phyloP scores from a whole-genome alignment of 352 stramenopile genomes.

The Phytophthora colocasiae region DNA sequence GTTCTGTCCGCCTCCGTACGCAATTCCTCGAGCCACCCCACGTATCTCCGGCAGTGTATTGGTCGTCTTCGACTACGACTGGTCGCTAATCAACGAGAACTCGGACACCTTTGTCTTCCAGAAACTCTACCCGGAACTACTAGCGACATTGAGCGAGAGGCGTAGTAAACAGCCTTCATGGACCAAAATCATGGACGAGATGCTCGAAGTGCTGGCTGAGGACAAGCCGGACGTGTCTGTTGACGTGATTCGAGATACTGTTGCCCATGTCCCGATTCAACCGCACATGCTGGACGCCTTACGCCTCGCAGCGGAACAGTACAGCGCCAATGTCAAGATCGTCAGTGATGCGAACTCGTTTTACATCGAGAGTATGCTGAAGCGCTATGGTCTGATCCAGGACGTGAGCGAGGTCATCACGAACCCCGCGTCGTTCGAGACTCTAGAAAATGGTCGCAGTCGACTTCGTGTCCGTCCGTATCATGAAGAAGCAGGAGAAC shows the following conservation, averaged over 20 bases:
- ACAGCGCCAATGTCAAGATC: conserved; percentile 64
- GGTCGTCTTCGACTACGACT: conserved; percentile 87
- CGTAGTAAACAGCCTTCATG: conserved; percentile 46
- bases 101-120: conserved; percentile 85
- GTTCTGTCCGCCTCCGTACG: conserved; percentile 32
- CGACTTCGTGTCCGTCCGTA: conserved; percentile 65
- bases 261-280: conserved; percentile 66
- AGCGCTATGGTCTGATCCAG: conserved; percentile 36
- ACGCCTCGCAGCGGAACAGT: conserved; percentile 44
- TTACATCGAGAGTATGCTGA: conserved; percentile 83
- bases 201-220: conserved; percentile 49
- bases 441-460: conserved; percentile 15
- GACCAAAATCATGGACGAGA: conserved; percentile 75
- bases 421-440: conserved; percentile 58
- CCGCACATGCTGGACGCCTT: conserved; percentile 76
- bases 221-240: conserved; percentile 50
- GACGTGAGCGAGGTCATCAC: conserved; percentile 63
- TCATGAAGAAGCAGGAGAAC: conserved; percentile 39
- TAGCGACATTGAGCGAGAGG: conserved; percentile 43
- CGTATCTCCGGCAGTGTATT: conserved; percentile 42
- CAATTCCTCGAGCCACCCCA: conserved; percentile 5
- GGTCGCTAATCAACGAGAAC: conserved; percentile 86
- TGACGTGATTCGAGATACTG: conserved; percentile 45
- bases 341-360: conserved; percentile 84
- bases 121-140: conserved; percentile 63